Conservation (phyloP, 345 rosid genomes). For the Gossypium bickii region DNA sequence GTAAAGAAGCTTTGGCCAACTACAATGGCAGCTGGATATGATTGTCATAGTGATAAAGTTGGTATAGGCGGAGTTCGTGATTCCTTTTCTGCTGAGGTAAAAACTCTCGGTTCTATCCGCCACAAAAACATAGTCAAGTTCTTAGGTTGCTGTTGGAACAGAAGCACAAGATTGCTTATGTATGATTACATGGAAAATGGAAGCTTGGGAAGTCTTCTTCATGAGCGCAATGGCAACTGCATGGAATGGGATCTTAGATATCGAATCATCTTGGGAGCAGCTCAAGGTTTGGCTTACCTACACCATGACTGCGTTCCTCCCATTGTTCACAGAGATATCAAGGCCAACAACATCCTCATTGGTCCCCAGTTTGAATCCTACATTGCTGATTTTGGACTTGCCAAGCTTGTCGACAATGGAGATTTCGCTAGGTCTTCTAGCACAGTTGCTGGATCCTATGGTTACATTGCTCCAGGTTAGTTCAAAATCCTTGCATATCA, state of each 20-base stretch:
- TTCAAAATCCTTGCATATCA: not conserved
- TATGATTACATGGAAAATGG: conserved; percentile 88
- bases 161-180: conserved; percentile 71
- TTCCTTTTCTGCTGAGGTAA: conserved; percentile 82
- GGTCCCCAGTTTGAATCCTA: conserved; percentile 79
- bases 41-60: conserved; percentile 33
- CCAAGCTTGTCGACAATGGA: conserved; percentile 76
- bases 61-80: conserved; percentile 62
- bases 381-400: conserved; percentile 87
- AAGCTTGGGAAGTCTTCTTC: conserved; percentile 76
- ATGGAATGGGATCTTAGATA: conserved; percentile 82
- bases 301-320: conserved; percentile 93
- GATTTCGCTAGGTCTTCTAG: conserved; percentile 77
- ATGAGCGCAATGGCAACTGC: conserved; percentile 51
- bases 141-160: conserved; percentile 85
- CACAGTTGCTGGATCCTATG: conserved; percentile 90
- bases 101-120: conserved; percentile 80
- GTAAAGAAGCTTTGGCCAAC: conserved; percentile 84
- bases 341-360: conserved; percentile 88
- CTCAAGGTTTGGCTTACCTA: conserved; percentile 88
- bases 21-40: conserved; percentile 32
- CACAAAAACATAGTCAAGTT: conserved; percentile 87
- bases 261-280: conserved; percentile 63
- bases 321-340: conserved; percentile 87
- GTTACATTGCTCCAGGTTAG: conserved; percentile 95